Evolutionary conservation across 306 rosid genomes (phyloP).

Genomic region (Abrus precatorius): DNA sequence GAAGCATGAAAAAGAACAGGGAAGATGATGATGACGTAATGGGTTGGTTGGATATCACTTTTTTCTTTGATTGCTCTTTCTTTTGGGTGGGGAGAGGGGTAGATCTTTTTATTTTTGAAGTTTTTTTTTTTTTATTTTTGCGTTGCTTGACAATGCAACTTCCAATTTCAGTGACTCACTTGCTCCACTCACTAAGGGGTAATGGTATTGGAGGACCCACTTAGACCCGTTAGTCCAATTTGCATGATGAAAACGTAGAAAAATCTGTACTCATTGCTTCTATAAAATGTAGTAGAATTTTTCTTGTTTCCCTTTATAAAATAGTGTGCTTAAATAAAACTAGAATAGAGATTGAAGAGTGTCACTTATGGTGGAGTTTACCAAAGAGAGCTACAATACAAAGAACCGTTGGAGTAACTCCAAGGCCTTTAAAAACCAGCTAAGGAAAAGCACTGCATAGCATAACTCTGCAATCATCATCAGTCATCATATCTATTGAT

Average conservation of each 20-base stretch:
- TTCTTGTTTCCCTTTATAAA: constrained; percentile 13
- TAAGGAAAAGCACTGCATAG: not conserved
- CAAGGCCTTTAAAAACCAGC: not conserved
- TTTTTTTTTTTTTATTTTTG: not conserved
- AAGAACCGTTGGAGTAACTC: not conserved
- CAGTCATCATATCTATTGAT: not conserved
- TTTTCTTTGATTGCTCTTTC: constrained; percentile 26
- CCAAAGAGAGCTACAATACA: not conserved
- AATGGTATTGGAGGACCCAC: constrained; percentile 61
- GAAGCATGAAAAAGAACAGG: constrained; percentile 52
- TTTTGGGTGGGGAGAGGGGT: constrained; percentile 46
- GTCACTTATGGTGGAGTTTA: not conserved
- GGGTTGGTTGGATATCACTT: constrained; percentile 51
- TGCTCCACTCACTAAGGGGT: constrained; percentile 60
- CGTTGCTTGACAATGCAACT: constrained; percentile 74
- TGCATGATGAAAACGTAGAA: constrained; percentile 37
- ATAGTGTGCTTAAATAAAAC: not conserved
- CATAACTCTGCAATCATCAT: not conserved
- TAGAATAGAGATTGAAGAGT: not conserved
- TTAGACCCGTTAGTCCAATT: constrained; percentile 23
- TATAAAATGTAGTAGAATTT: not conserved
- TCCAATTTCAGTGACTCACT: constrained; percentile 61
- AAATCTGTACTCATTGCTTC: not conserved
- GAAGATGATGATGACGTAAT: constrained; percentile 47
- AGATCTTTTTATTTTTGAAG: too few species aligned